Conservation (phyloP, 441 rosid species). For the Populus trichocarpa region DNA sequence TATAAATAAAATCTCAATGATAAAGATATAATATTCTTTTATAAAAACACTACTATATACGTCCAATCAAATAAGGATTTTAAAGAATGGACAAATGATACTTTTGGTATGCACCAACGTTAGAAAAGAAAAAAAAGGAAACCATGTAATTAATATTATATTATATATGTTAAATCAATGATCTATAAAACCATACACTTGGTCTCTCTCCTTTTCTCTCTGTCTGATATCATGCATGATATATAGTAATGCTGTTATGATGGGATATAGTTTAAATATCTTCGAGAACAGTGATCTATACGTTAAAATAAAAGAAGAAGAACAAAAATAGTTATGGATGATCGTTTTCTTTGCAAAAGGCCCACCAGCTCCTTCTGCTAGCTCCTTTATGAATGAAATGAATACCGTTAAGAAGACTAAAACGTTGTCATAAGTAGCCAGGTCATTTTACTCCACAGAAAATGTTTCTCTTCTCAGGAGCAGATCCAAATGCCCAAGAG, state of each 20-base stretch:
- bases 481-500: conserved; percentile 1
- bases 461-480: conserved; percentile 11
- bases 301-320: no score
- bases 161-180: no score
- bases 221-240: no score
- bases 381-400: background rate
- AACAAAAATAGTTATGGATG: no score
- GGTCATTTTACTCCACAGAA: background rate
- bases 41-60: background rate
- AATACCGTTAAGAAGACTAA: background rate
- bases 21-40: background rate
- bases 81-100: background rate
- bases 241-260: background rate
- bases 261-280: background rate
- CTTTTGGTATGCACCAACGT: background rate
- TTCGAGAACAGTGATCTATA: conserved; percentile 1
- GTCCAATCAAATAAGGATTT: background rate
- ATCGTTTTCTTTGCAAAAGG: background rate
- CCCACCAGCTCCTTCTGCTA: background rate
- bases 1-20: background rate
- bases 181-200: no score
- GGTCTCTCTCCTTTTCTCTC: no score
- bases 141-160: no score
- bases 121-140: no score
- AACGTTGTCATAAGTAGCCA: background rate